These are phyloP conservation scores for Cladophialophora chaetospira DNA, from an alignment of 2,329 filamentous ascomycete genomes.

Conservation along the genomic window DNA sequence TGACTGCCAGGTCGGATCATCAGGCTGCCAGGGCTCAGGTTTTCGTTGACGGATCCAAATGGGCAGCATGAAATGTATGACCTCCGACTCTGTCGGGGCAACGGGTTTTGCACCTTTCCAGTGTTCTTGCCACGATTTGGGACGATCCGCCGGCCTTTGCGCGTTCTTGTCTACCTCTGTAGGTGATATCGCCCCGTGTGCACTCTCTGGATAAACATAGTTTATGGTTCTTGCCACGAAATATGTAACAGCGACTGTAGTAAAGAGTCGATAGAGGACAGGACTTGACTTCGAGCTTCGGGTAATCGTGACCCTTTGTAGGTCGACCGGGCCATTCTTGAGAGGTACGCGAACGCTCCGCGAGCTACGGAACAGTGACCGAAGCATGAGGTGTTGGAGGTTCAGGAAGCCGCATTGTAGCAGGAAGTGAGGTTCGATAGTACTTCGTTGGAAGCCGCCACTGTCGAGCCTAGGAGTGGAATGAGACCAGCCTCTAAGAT, in stretches of 20 bases:
- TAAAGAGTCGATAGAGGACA: conserved; percentile 25
- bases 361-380: conserved; percentile 30
- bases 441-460: not conserved
- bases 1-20: conserved; percentile 31
- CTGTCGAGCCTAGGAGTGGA: too few species aligned
- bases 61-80: conserved; percentile 25
- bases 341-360: conserved; percentile 32
- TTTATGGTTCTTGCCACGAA: conserved; percentile 22
- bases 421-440: conserved; percentile 1
- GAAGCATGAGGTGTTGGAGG: conserved; percentile 26
- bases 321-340: conserved; percentile 24
- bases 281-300: conserved; percentile 21
- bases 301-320: conserved; percentile 30
- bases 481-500: too few species aligned
- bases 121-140: not conserved
- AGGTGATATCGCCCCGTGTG: not conserved
- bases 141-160: not conserved
- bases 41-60: conserved; percentile 29
- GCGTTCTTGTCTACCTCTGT: not conserved
- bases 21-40: conserved; percentile 13
- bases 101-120: conserved; percentile 3
- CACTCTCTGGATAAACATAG: conserved; percentile 14
- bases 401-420: conserved; percentile 22
- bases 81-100: not conserved
- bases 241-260: conserved; percentile 27